Evolutionary conservation across 208 protist genomes (phyloP), one percentile per base, ranked within the genome.

Genomic region (Trypanosoma boissoni): DNA sequence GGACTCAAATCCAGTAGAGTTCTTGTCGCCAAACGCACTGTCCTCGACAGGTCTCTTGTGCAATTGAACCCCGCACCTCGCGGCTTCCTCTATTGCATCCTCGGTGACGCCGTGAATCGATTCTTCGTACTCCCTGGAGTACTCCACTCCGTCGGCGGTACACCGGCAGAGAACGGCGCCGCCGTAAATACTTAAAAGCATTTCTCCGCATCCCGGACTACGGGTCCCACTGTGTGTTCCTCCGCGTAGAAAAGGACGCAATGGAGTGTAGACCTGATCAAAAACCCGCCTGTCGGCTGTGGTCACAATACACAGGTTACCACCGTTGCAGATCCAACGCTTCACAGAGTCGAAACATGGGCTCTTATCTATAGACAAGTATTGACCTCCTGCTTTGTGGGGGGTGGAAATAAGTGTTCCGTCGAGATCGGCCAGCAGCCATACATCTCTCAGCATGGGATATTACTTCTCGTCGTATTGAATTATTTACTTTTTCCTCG

Each of bases 371-470:
- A 94, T 68, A 32, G 82, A 64, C 2, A 85, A 58, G 58, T 92
- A 94, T 26, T 63, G 58, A 16, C 88, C 88, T n/a, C 83, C 46
- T 1, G 88, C 88, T 54, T 92, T 94, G 71, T 92, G 84, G 7
- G 88, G 88, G 1, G 88, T 94, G 14, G 80, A 76, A 34, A 92
- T 76, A 16, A 94, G 71, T 18, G 88, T 94, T 20, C 88, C 88
- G 34, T 94, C 88, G 20, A 94, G 58, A 57, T 94, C 88, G 2
- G 79, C 39, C 29, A 94, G 80, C 14, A 94, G 53, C 85, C 88
- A 94, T 45, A 68, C 82, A 49, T 70, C 73, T 0, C 61, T 41
- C 3, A 94, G 61, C 83, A 94, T 88, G 9, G 55, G 5, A n/a
- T n/a, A n/a, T n/a, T n/a, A n/a, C n/a, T n/a, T n/a, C n/a, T n/a